Evolutionary conservation across 176 grass and related monocot species (phyloP).

Genomic region (Alloteropsis semialata): DNA sequence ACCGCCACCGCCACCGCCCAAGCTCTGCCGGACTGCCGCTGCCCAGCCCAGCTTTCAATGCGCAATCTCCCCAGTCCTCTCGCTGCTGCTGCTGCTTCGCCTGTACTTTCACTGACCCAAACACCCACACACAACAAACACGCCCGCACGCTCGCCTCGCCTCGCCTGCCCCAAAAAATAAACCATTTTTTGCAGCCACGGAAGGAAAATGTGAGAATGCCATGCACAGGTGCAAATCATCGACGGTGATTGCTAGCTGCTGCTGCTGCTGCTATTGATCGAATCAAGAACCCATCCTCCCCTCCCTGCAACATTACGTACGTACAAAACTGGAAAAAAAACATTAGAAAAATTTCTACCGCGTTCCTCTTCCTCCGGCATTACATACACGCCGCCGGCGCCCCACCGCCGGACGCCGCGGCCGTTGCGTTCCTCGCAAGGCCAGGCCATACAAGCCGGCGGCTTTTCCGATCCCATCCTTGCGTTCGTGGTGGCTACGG

Average conservation of each 20-base stretch:
- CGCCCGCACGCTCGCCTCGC: background rate
- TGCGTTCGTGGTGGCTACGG: background rate
- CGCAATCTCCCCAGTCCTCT: slow-evolving; percentile 21
- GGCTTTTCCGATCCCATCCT: background rate
- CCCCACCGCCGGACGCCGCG: background rate
- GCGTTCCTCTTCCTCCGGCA: background rate
- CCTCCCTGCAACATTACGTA: background rate
- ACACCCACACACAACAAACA: background rate
- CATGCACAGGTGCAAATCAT: background rate
- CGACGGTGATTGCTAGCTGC: background rate
- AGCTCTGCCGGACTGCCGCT: background rate
- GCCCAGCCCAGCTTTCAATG: slow-evolving; percentile 29
- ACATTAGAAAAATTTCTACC: background rate
- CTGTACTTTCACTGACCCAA: slow-evolving; percentile 47
- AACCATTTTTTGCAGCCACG: background rate
- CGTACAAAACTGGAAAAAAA: slow-evolving; percentile 44
- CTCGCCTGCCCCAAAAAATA: background rate
- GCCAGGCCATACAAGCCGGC: slow-evolving; percentile 2
- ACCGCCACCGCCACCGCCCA: slow-evolving; percentile 9
- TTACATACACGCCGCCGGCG: slow-evolving; percentile 33
- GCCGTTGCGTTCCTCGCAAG: background rate
- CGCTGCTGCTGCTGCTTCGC: background rate
- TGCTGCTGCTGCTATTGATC: background rate
- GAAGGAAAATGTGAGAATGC: background rate
- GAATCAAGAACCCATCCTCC: background rate